Conservation (phyloP, 2,329 filamentous ascomycete genomes). For the Corynespora cassiicola region DNA sequence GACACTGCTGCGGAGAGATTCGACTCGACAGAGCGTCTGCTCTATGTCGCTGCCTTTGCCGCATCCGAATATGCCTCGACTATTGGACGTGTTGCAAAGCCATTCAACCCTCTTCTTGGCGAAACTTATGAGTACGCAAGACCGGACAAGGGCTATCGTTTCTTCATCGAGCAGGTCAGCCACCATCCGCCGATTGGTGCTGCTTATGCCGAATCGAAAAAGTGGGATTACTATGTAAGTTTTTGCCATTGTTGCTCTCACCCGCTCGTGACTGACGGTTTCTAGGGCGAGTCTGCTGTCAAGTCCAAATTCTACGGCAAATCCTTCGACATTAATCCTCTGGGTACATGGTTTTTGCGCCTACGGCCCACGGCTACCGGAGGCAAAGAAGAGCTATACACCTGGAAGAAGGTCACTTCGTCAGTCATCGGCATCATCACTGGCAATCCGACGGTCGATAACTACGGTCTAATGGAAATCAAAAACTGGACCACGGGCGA, state of each 20-base stretch:
- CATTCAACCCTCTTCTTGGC: conserved; percentile 94
- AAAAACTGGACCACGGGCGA: conserved; percentile 98
- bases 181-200: conserved; percentile 96
- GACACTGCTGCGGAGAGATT: conserved; percentile 84
- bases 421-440: conserved; percentile 99
- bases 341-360: conserved; percentile 95
- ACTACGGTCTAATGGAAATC: conserved; percentile 96
- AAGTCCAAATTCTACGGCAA: conserved; percentile 98
- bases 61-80: conserved; percentile 97
- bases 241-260: not conserved
- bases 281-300: conserved; percentile 85
- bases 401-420: conserved; percentile 98
- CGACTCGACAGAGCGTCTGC: conserved; percentile 88
- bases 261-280: conserved; percentile 19
- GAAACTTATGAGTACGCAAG: conserved; percentile 97
- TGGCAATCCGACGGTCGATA: conserved; percentile 94
- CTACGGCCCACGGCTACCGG: conserved; percentile 76
- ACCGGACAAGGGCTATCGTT: conserved; percentile 96
- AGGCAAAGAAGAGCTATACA: conserved; percentile 80
- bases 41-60: conserved; percentile 95
- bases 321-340: conserved; percentile 94
- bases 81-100: conserved; percentile 94
- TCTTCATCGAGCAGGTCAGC: conserved; percentile 98
- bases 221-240: conserved; percentile 87
- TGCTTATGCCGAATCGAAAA: conserved; percentile 87